phyloP scores from a whole-genome alignment of 2,329 filamentous ascomycete species.

The Fusarium avenaceum region DNA sequence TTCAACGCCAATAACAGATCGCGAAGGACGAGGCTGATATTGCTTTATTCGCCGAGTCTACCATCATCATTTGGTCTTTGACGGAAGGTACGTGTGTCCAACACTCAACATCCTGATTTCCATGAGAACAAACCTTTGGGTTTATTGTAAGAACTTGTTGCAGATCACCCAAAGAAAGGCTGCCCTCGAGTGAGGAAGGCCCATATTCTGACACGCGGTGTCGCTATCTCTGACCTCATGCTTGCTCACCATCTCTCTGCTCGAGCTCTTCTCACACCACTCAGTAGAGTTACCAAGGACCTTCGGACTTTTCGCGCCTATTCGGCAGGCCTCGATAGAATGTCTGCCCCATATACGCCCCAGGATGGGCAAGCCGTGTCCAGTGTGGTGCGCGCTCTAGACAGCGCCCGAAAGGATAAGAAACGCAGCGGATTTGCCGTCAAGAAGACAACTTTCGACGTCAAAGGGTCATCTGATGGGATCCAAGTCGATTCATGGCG shows the following conservation, averaged over 20 bases:
- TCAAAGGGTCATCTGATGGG: conserved; percentile 72
- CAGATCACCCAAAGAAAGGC: not conserved
- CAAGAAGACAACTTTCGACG: conserved; percentile 83
- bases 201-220: conserved; percentile 5
- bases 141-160: conserved; percentile 8
- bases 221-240: conserved; percentile 8
- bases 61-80: not conserved
- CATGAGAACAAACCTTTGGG: not conserved
- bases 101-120: not conserved
- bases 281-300: conserved; percentile 6
- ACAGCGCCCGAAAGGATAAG: conserved; percentile 67
- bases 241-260: not conserved
- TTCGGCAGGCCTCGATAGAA: conserved; percentile 21
- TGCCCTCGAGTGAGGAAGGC: conserved; percentile 11
- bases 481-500: conserved; percentile 90
- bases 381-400: conserved; percentile 74
- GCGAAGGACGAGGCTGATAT: not conserved
- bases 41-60: not conserved
- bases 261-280: conserved; percentile 27
- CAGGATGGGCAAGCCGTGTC: conserved; percentile 79
- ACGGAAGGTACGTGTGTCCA: conserved; percentile 16
- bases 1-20: not conserved
- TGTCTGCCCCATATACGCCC: conserved; percentile 69
- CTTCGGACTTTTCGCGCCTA: not conserved
- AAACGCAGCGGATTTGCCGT: conserved; percentile 75